Base-by-base conservation (phyloP, 2,329 filamentous ascomycete genomes). In the Xylariales sp. region DNA sequence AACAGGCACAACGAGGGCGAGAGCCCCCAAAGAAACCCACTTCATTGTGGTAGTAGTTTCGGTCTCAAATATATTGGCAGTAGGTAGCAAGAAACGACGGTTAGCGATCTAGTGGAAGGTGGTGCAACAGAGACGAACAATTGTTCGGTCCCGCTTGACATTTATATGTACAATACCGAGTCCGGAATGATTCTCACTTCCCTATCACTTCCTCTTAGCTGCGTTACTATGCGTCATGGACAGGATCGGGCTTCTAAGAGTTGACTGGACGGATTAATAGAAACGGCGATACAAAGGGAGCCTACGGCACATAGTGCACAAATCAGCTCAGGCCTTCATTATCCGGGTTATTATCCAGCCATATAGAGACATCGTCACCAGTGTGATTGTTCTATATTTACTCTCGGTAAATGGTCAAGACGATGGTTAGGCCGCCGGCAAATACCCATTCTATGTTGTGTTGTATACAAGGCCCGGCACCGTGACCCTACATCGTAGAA, bases 311-410 rank as follows among this genome's bases (percentile, higher is more conserved):
- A 67, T 70, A 10, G 48, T 23, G 54, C 60, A 53, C 69, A 68
- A 70, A 70, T 70, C 69, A 64, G 66, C 69, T 56, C 58, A 14
- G 55, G 12, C 12, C 50, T 36, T 64, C 54, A 66, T 69, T 67
- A 70, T 18, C 69, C 69, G 69, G 66, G 4, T 63, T 39, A 67
- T 70, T 69, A 70, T 59, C 66, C 60, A 67, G 65, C 54, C 12
- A 65, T 62, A 64, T 69, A 39, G 45, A 62, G 41, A 66, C 41
- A 36, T 54, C 30, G 50, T 43, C 52, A 55, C 48, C 34, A 12
- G 55, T 58, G 59, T 53, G 57, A 55, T 46, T 59, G 61, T 60
- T 45, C 57, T 64, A 68, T 67, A 64, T 57, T n/a, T 54, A 64
- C 36, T 39, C n/a, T 52, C 65, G 65, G 68, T 69, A 68, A 45